Base-by-base conservation (phyloP, 306 rosid species). In the Rosa chinensis region DNA sequence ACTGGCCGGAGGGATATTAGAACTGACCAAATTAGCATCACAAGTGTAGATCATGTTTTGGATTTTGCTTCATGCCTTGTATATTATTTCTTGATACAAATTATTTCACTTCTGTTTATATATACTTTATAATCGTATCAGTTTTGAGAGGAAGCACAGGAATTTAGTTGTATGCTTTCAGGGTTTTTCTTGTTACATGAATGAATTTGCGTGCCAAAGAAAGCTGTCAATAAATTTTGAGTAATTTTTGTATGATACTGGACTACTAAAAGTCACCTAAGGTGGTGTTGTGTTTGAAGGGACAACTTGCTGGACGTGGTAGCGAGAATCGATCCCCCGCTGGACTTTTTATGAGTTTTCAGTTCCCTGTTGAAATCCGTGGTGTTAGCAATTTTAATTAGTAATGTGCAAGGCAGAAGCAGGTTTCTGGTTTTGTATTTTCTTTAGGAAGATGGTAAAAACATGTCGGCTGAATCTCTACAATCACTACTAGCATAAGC, bases 11-110 rank as follows among this genome's bases (percentile, higher is more conserved):
- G n/a, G n/a, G n/a, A n/a, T 35, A 14, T 63, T 14, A 12, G n/a
- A 63, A 28, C 69, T 6, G 20, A 35, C 20, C 43, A 70, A 83
- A 80, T 80, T 53, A 61, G 63, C 82, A 70, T 80, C 81, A 72
- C 85, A 72, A 81, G 80, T 81, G 89, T 84, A 80, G 66, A 68
- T 83, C 70, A 68, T 83, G 79, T 81, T 89, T 89, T 86, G 87
- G 81, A 83, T 86, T 81, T 85, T 88, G 59, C 79, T 76, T 77
- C 75, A 74, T 64, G 18, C 74, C 66, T 79, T 87, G 72, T 74
- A 77, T 73, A 77, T 77, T 78, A 63, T 85, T 79, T 79, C 32
- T 1, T 44, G 72, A 61, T 40, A 23, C 21, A 4, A 20, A 62
- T 62, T 50, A 23, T 37, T n/a, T n/a, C n/a, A n/a, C 14, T 9